These are phyloP conservation scores for Botryotinia convoluta DNA, from an alignment of 2,329 filamentous ascomycete genomes.

Conservation along the genomic window DNA sequence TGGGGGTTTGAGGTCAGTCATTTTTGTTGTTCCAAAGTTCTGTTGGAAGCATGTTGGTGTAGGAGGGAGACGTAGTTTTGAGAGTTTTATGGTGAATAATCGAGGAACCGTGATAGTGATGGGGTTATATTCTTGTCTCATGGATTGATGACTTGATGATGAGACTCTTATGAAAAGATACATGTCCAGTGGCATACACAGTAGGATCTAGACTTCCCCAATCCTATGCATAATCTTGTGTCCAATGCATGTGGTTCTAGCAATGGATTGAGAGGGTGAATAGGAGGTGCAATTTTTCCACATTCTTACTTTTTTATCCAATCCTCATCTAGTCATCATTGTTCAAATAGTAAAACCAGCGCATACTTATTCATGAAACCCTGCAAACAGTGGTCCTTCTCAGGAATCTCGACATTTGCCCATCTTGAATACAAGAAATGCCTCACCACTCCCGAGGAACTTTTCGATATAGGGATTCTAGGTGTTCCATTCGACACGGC, in stretches of 20 bases:
- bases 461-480: conserved; percentile 69
- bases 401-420: conserved; percentile 73
- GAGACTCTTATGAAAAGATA: too few relatives aligned
- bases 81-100: neutral
- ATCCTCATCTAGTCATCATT: neutral
- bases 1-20: conserved; percentile 53
- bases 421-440: conserved; percentile 69
- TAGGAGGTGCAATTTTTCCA: neutral
- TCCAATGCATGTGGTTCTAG: neutral
- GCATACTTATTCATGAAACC: neutral
- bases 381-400: conserved; percentile 58
- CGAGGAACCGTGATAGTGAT: neutral
- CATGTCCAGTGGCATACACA: neutral
- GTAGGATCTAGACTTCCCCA: neutral
- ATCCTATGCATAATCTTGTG: neutral
- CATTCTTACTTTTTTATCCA: neutral
- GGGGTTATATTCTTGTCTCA: neutral
- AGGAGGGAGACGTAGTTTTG: neutral
- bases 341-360: neutral
- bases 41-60: too few relatives aligned
- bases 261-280: neutral
- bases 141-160: neutral
- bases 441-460: conserved; percentile 56
- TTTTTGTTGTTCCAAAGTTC: neutral
- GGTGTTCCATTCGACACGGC: conserved; percentile 74